These are phyloP conservation scores for Pseudogymnoascus sp. DNA, from an alignment of 2,329 filamentous ascomycete genomes.

Conservation along the genomic window DNA sequence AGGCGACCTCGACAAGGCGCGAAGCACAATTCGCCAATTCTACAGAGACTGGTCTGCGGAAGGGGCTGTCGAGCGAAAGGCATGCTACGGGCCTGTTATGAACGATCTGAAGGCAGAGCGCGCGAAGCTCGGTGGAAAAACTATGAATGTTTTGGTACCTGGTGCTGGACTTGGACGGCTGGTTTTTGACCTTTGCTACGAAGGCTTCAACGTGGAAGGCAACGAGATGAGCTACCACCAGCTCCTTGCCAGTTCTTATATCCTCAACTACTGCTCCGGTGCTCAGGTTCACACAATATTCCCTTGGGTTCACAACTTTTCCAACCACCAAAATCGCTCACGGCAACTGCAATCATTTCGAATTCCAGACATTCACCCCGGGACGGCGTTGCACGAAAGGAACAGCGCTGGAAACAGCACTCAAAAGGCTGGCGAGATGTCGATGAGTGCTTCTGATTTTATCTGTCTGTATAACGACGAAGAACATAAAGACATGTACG, in stretches of 20 bases:
- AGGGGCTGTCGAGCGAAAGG: conserved; percentile 64
- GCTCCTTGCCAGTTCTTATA: conserved; percentile 72
- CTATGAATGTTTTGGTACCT: conserved; percentile 67
- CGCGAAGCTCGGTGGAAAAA: conserved; percentile 14
- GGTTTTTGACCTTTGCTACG: conserved; percentile 74
- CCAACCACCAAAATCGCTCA: conserved; percentile 65
- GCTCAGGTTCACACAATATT: conserved; percentile 63
- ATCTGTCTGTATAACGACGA: conserved; percentile 69
- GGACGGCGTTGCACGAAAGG: conserved; percentile 37
- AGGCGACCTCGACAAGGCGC: conserved; percentile 78
- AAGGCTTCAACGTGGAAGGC: conserved; percentile 70
- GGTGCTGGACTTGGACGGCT: conserved; percentile 83
- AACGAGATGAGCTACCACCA: conserved; percentile 98
- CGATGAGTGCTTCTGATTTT: conserved; percentile 91
- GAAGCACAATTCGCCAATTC: conserved; percentile 86
- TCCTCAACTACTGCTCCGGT: conserved; percentile 58
- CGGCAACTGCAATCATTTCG: conserved; percentile 67
- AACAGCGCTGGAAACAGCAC: conserved; percentile 23
- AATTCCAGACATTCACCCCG: conserved; percentile 76
- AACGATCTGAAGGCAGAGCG: conserved; percentile 49
- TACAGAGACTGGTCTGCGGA: conserved; percentile 90
- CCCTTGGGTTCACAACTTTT: conserved; percentile 83
- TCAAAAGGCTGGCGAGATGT: conserved; percentile 56
- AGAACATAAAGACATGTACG: conserved; percentile 54
- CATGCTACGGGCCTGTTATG: conserved; percentile 69